These are phyloP conservation scores for Gynochthodes officinalis DNA, from an alignment of 257 asterid genomes.

Conservation along the genomic window DNA sequence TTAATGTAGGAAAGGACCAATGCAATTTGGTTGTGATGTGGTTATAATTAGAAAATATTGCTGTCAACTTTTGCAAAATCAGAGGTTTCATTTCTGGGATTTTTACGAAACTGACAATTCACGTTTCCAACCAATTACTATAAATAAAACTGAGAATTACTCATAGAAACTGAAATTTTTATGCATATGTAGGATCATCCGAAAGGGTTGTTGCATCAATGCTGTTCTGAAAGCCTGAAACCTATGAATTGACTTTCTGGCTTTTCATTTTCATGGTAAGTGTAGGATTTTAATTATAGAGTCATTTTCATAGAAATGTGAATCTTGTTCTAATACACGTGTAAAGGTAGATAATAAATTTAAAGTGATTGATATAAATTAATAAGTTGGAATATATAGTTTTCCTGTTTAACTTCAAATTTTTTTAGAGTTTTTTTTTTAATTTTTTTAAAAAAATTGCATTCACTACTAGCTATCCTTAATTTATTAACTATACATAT, in stretches of 20 bases:
- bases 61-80: slow-evolving; percentile 6
- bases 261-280: too few relatives aligned
- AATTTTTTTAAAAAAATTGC: too few relatives aligned
- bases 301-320: neutral
- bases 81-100: slow-evolving; percentile 12
- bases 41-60: neutral
- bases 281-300: neutral
- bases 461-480: too few relatives aligned
- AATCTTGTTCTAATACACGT: slow-evolving; percentile 3
- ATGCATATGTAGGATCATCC: neutral
- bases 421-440: too few relatives aligned
- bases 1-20: neutral
- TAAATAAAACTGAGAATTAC: neutral
- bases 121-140: slow-evolving; percentile 7
- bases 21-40: neutral
- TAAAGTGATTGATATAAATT: neutral
- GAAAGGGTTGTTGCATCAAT: neutral
- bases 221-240: neutral
- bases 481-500: too few relatives aligned
- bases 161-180: neutral
- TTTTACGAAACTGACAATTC: neutral
- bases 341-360: too few relatives aligned
- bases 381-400: too few relatives aligned
- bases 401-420: too few relatives aligned
- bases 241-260: neutral